Base-by-base conservation (phyloP, 1,139 yeast genomes). In the Kurtzmaniella natalensis region DNA sequence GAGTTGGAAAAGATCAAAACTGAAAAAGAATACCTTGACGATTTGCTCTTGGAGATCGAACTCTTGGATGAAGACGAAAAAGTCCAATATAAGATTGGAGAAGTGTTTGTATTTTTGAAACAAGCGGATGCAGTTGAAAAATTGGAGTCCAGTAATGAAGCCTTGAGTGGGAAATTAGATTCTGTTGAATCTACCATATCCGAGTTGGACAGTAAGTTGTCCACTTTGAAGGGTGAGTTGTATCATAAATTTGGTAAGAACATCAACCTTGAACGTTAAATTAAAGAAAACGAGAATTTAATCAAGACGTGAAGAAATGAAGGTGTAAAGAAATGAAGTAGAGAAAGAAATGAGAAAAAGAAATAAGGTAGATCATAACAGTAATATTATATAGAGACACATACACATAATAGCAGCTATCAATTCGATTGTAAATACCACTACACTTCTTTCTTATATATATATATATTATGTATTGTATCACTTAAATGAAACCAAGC, bases 231-330 rank as follows among this genome's bases (percentile, higher is more conserved):
- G 61, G 71, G 75, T 22, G 69, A 67, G n/a, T 65, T 92, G 39
- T 92, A 92, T 52, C 86, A 87, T 13, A 88, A 86, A 56, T 92
- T 92, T 54, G 98, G 98, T 25, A 77, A 77, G 46, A 81, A 88
- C 41, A 92, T 92, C 53, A 89, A 89, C 54, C 66, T 92, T 33
- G 98, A 92, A 50, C 68, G 78, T 38, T 65, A 49, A 19, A 9
- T 9, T 20, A 18, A 9, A n/a, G n/a, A n/a, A n/a, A n/a, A n/a
- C n/a, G n/a, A n/a, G n/a, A n/a, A n/a, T n/a, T n/a, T n/a, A n/a
- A n/a, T n/a, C n/a, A n/a, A n/a, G n/a, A n/a, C n/a, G n/a, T n/a
- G n/a, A n/a, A n/a, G n/a, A n/a, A n/a, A n/a, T n/a, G n/a, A n/a
- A n/a, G n/a, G n/a, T n/a, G n/a, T n/a, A n/a, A n/a, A n/a, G n/a